Evolutionary conservation across 2,329 filamentous ascomycete genomes (phyloP).

Genomic region (Furcasterigmium furcatum): DNA sequence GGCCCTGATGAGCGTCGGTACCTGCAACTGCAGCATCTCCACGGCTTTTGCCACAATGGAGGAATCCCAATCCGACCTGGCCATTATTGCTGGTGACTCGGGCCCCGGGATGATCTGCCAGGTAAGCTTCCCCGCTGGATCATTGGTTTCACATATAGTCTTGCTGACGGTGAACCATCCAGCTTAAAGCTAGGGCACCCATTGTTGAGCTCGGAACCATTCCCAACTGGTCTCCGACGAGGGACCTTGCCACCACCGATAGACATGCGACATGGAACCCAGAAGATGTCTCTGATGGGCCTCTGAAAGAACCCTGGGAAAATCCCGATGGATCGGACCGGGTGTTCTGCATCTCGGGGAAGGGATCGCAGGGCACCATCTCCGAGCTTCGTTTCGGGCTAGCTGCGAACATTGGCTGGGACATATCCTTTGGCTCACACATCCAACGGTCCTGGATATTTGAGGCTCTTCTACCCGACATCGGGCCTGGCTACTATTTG

Average conservation of each 20-base stretch:
- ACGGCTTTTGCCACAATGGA: conserved; percentile 78
- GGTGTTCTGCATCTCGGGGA: conserved; percentile 65
- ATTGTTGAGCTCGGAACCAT: conserved; percentile 43
- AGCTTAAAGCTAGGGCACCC: conserved; percentile 12
- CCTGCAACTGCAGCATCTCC: conserved; percentile 71
- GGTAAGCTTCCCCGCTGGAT: too few relatives aligned
- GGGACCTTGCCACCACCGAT: conserved; percentile 51
- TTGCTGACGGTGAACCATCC: background rate
- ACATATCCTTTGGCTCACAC: conserved; percentile 46
- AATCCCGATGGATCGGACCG: conserved; percentile 34
- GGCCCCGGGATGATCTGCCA: conserved; percentile 76
- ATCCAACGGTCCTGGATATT: conserved; percentile 55
- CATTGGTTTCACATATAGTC: background rate
- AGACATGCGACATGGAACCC: conserved; percentile 24
- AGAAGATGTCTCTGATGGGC: too few relatives aligned
- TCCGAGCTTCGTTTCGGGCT: conserved; percentile 69
- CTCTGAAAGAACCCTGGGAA: conserved; percentile 1
- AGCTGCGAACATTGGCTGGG: conserved; percentile 62
- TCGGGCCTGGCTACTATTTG: conserved; percentile 30
- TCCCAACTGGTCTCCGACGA: conserved; percentile 59
- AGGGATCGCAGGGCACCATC: conserved; percentile 58
- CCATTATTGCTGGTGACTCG: conserved; percentile 75
- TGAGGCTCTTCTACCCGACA: conserved; percentile 15
- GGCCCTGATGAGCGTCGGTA: conserved; percentile 56
- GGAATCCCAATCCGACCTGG: conserved; percentile 67